Percentiles rank a stretch among this genome's conserved stretches.
Conservation (phyloP, 805 yeast genomes). For the Candida sphagnicola region DNA sequence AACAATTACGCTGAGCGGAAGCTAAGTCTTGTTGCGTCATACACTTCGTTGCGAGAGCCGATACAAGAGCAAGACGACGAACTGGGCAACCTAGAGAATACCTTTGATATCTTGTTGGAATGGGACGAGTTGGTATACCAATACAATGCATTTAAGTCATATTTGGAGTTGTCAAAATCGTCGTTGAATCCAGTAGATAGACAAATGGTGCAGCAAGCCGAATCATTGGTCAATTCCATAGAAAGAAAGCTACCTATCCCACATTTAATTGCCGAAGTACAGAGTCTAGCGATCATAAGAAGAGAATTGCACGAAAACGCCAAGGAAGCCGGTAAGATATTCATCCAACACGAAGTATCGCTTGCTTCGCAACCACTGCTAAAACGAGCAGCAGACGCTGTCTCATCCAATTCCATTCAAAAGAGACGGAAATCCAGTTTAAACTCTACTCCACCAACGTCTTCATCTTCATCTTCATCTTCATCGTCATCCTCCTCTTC, state of each 20-base stretch:
- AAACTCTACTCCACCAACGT: no score
- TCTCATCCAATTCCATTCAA: no score
- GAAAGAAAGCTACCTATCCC: slow-evolving; percentile 21
- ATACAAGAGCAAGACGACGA: slow-evolving; percentile 7
- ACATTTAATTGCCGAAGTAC: slow-evolving; percentile 16
- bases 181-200: slow-evolving; percentile 7
- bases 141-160: slow-evolving; percentile 20
- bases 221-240: slow-evolving; percentile 11
- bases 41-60: slow-evolving; percentile 11
- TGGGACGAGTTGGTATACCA: slow-evolving; percentile 25
- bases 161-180: slow-evolving; percentile 17
- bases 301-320: slow-evolving; percentile 27
- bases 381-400: no score
- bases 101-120: slow-evolving; percentile 16
- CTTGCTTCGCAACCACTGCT: background rate
- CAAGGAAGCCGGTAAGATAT: slow-evolving; percentile 26
- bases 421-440: no score
- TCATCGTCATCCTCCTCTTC: no score
- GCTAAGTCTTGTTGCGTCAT: slow-evolving; percentile 9
- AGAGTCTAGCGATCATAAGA: slow-evolving; percentile 23
- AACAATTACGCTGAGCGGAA: slow-evolving; percentile 16
- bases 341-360: slow-evolving; percentile 10
- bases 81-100: slow-evolving; percentile 8
- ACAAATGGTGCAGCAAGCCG: slow-evolving; percentile 13
- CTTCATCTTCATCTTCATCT: no score